Evolutionary conservation across 352 stramenopile species (phyloP).

Genomic region (Globisporangium nagaii): DNA sequence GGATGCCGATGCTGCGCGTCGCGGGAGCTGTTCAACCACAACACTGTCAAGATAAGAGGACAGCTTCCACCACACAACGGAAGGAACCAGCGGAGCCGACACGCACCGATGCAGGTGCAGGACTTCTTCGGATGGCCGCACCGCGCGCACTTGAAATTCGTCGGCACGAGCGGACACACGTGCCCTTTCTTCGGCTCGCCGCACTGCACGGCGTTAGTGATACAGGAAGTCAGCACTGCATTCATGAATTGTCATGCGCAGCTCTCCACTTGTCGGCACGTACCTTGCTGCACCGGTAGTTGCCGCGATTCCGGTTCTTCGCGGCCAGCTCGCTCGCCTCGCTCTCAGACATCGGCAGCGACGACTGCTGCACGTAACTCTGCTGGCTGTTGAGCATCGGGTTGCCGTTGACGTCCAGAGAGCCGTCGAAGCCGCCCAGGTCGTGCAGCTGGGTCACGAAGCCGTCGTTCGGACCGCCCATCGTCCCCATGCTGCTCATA

Average conservation of each 20-base stretch:
- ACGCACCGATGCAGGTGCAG: conserved; percentile 60
- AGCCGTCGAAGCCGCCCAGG: conserved; percentile 11
- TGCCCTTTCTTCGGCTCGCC: conserved; percentile 85
- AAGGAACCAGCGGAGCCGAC: neutral
- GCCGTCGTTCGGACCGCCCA: conserved; percentile 18
- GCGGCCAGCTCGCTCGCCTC: conserved; percentile 36
- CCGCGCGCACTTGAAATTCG: conserved; percentile 78
- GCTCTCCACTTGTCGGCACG: too few relatives aligned
- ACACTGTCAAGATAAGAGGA: neutral
- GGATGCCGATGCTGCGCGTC: conserved; percentile 61
- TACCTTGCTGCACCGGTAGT: conserved; percentile 86
- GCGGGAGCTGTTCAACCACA: conserved; percentile 27
- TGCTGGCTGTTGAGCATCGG: neutral
- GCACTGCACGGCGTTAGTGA: too few relatives aligned
- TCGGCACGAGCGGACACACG: conserved; percentile 74
- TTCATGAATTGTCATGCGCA: neutral
- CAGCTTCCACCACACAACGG: neutral
- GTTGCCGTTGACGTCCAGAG: neutral
- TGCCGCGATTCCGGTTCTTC: conserved; percentile 80
- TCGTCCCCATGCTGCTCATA: conserved; percentile 44
- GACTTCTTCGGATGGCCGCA: conserved; percentile 75
- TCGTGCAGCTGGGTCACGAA: conserved; percentile 63
- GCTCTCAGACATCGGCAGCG: neutral
- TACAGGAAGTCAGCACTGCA: neutral
- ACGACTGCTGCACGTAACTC: conserved; percentile 12